Percentiles rank a stretch among this genome's conserved stretches.
phyloP scores from a whole-genome alignment of 2,329 filamentous ascomycete genomes.

The Ophiocordyceps robertsii region DNA sequence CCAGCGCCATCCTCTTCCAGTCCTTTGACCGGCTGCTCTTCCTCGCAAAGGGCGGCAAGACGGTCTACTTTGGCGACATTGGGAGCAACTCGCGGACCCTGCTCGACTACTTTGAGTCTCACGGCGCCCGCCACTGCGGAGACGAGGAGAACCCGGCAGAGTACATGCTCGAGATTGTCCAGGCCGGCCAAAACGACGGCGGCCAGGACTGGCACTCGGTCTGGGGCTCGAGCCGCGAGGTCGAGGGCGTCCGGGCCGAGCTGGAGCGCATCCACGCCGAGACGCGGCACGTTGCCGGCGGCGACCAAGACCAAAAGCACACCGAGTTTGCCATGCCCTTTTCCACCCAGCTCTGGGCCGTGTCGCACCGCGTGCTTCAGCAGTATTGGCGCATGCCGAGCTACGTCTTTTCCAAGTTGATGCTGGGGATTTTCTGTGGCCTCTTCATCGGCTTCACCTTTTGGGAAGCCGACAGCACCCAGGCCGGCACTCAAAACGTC shows the following conservation, averaged over 20 bases:
- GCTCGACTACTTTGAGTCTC: slow-evolving; percentile 48
- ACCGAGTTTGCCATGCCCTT: slow-evolving; percentile 73
- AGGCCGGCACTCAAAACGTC: slow-evolving; percentile 61
- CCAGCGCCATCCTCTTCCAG: slow-evolving; percentile 37
- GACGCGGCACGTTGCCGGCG: slow-evolving; percentile 11
- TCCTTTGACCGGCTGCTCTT: slow-evolving; percentile 49
- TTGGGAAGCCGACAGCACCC: slow-evolving; percentile 37
- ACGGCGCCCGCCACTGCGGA: slow-evolving; percentile 47
- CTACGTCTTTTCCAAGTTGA: slow-evolving; percentile 63
- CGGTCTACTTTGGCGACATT: slow-evolving; percentile 57
- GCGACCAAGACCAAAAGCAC: slow-evolving; percentile 13
- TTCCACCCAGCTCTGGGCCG: slow-evolving; percentile 46
- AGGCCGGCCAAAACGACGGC: slow-evolving; percentile 21
- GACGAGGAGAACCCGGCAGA: slow-evolving; percentile 60
- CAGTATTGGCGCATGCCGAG: slow-evolving; percentile 74
- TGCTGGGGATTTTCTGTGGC: slow-evolving; percentile 43
- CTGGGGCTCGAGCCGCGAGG: slow-evolving; percentile 44
- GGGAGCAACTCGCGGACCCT: slow-evolving; percentile 44
- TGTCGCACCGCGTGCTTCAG: slow-evolving; percentile 57
- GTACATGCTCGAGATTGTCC: slow-evolving; percentile 52
- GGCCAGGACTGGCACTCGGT: slow-evolving; percentile 52
- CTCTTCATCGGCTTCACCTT: slow-evolving; percentile 70
- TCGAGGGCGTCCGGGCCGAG: slow-evolving; percentile 39
- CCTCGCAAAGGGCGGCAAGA: slow-evolving; percentile 50
- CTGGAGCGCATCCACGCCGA: slow-evolving; percentile 49